Evolutionary conservation across 805 yeast species (phyloP).

Genomic region (Starmerella powellii): DNA sequence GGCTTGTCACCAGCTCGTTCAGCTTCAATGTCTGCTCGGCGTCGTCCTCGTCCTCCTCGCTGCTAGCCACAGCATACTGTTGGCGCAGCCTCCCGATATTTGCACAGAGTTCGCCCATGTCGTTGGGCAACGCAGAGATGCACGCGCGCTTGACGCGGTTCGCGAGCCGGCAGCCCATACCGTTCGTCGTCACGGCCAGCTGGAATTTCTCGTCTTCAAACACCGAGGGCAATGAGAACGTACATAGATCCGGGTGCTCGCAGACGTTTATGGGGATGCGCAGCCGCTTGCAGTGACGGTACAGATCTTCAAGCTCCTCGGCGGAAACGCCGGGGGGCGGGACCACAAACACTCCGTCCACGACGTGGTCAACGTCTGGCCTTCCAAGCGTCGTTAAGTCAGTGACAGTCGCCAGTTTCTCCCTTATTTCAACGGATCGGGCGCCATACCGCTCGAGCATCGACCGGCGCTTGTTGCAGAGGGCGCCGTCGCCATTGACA

Average conservation of each 20-base stretch:
- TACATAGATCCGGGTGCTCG: conserved; percentile 58
- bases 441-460: conserved; percentile 20
- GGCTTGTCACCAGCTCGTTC: conserved; percentile 47
- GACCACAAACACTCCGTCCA: conserved; percentile 63
- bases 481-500: conserved; percentile 17
- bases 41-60: conserved; percentile 45
- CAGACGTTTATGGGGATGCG: conserved; percentile 77
- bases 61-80: conserved; percentile 34
- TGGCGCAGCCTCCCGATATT: conserved; percentile 58
- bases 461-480: conserved; percentile 11
- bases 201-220: conserved; percentile 57
- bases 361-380: conserved; percentile 45
- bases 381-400: conserved; percentile 53
- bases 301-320: conserved; percentile 30
- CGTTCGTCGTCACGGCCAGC: conserved; percentile 71
- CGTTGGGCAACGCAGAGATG: conserved; percentile 45
- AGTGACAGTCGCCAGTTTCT: conserved; percentile 14
- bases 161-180: conserved; percentile 82
- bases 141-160: conserved; percentile 66
- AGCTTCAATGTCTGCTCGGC: conserved; percentile 47
- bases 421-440: conserved; percentile 1
- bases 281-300: conserved; percentile 39
- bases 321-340: conserved; percentile 10
- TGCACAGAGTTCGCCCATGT: conserved; percentile 56
- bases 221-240: conserved; percentile 66